phyloP scores from a whole-genome alignment of 257 asterid species.

The Solanum gandarillasii region DNA sequence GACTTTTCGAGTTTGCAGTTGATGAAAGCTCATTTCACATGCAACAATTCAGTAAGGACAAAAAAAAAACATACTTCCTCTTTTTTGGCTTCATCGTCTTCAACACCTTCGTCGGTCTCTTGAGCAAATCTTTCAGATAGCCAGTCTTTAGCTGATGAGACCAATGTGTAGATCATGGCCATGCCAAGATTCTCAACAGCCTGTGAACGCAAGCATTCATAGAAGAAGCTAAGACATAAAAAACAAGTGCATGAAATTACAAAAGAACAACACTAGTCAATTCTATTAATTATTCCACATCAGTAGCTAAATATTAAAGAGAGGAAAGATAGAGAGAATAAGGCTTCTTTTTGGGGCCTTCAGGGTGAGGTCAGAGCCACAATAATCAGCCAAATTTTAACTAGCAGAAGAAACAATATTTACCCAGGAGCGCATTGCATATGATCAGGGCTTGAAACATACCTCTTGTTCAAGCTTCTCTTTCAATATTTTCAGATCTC shows the following conservation, averaged over 20 bases:
- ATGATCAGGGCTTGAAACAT: slow-evolving; percentile 1
- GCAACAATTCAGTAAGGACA: slow-evolving; percentile 1
- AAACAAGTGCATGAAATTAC: neutral
- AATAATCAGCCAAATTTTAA: neutral
- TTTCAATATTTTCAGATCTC: slow-evolving; percentile 62
- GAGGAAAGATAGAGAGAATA: neutral
- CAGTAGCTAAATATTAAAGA: neutral
- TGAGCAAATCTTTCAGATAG: slow-evolving; percentile 78
- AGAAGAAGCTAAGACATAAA: neutral
- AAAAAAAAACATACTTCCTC: slow-evolving; percentile 50
- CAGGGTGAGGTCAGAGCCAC: neutral
- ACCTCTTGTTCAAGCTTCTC: slow-evolving; percentile 88
- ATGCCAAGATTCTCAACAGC: slow-evolving; percentile 86
- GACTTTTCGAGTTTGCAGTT: neutral
- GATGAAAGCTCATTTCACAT: neutral
- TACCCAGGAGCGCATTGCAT: neutral
- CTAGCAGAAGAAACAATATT: neutral
- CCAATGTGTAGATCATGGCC: slow-evolving; percentile 96
- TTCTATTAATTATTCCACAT: neutral
- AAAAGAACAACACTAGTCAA: neutral
- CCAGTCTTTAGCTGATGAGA: slow-evolving; percentile 92
- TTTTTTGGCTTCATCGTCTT: slow-evolving; percentile 50
- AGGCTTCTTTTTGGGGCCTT: neutral
- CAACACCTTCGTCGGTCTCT: slow-evolving; percentile 41
- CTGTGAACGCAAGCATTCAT: slow-evolving; percentile 28